Conservation (phyloP, 2,329 filamentous ascomycete species). For the Pseudovirgaria hyperparasitica region DNA sequence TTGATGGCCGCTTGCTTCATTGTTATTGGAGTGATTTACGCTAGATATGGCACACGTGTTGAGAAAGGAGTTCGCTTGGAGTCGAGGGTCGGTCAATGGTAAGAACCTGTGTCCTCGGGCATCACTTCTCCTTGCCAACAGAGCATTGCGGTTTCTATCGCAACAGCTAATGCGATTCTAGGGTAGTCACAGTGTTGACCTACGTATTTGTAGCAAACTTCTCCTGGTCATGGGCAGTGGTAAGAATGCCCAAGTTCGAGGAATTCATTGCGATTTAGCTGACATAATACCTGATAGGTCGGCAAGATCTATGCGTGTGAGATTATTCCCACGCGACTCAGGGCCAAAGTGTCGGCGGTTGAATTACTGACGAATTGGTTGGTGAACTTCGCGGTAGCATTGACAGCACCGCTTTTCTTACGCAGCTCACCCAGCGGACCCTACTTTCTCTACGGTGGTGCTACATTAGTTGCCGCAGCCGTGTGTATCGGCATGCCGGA, state of each 20-base stretch:
- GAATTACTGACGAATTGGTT: conserved; percentile 7
- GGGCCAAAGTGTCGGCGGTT: no score
- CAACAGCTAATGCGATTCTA: no score
- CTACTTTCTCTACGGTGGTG: conserved; percentile 13
- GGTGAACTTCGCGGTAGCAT: conserved; percentile 10
- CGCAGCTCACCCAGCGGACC: conserved; percentile 18
- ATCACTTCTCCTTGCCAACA: conserved; percentile 15
- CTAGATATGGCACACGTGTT: neutral
- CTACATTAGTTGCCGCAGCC: conserved; percentile 5
- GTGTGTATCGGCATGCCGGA: conserved; percentile 25
- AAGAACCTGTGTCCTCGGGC: conserved; percentile 11
- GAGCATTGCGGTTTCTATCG: no score
- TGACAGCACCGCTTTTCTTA: conserved; percentile 36
- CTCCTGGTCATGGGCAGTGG: no score
- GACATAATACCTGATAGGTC: no score
- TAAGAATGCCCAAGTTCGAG: no score
- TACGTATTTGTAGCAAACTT: no score
- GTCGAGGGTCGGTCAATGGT: conserved; percentile 1
- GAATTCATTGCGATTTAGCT: no score
- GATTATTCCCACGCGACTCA: no score
- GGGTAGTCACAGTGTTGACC: no score
- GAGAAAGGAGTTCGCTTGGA: conserved; percentile 3
- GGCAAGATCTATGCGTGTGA: no score
- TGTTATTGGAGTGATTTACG: conserved; percentile 1
- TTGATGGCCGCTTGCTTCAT: conserved; percentile 1